Percentiles rank a stretch among this genome's conserved stretches.
Conservation (phyloP, 2,329 filamentous ascomycete genomes). For the Rosellinia necatrix region DNA sequence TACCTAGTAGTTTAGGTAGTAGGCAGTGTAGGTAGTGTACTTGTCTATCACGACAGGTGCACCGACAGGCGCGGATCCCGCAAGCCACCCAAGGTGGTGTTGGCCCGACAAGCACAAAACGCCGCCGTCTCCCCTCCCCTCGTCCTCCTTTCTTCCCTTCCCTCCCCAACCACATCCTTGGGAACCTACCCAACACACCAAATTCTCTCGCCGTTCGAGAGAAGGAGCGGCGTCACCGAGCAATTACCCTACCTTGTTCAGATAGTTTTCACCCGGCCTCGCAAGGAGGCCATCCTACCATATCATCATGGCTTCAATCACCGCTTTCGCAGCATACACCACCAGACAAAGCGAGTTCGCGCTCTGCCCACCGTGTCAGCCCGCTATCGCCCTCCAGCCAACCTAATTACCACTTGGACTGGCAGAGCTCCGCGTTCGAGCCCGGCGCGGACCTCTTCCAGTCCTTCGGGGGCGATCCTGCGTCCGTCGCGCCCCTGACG, state of each 20-base stretch:
- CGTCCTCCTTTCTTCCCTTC: slow-evolving; percentile 10
- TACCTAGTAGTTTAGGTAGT: background rate
- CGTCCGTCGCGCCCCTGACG: slow-evolving; percentile 28
- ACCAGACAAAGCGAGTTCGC: slow-evolving; percentile 26
- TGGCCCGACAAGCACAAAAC: slow-evolving; percentile 13
- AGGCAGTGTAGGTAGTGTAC: background rate
- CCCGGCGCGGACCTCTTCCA: slow-evolving; percentile 37
- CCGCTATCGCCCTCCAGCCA: slow-evolving; percentile 28
- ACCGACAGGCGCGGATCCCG: no score
- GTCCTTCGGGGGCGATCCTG: slow-evolving; percentile 31
- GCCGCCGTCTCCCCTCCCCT: slow-evolving; percentile 26
- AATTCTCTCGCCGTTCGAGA: slow-evolving; percentile 34
- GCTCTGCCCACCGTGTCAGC: slow-evolving; percentile 32
- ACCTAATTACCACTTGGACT: slow-evolving; percentile 31
- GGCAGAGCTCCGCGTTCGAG: slow-evolving; percentile 34
- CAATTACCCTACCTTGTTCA: slow-evolving; percentile 33
- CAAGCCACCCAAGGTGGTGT: no score
- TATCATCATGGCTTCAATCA: slow-evolving; percentile 36
- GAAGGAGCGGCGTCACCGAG: slow-evolving; percentile 35
- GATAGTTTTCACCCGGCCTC: slow-evolving; percentile 39
- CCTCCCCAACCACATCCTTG: slow-evolving; percentile 18
- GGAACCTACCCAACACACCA: slow-evolving; percentile 23
- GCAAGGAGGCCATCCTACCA: slow-evolving; percentile 37
- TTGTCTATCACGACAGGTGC: no score
- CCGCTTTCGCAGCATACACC: slow-evolving; percentile 24